A percentile compares a stretch with the other conserved stretches of the same genome.
phyloP scores from a whole-genome alignment of 805 yeast species.

The Yarrowia sp. region DNA sequence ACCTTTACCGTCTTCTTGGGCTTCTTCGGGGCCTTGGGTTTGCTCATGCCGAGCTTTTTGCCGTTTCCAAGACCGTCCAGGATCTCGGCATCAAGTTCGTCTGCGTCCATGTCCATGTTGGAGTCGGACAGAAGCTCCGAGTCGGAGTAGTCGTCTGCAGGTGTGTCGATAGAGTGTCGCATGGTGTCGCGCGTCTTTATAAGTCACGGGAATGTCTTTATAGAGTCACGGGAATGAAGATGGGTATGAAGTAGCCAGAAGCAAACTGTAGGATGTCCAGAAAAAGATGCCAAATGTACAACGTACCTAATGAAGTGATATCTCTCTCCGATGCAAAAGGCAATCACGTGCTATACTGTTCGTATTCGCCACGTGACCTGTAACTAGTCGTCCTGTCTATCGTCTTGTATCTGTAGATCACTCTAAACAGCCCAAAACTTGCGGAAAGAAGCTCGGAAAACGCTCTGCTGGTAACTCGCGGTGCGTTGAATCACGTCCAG shows the following conservation, averaged over 20 bases:
- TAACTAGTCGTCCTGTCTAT: not conserved
- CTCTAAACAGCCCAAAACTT: not conserved
- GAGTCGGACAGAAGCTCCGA: slow-evolving; percentile 12
- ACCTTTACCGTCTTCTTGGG: not conserved
- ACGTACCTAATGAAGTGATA: no score
- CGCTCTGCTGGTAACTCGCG: no score
- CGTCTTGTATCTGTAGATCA: not conserved
- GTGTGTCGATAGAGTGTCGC: slow-evolving; percentile 13
- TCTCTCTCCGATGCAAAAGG: not conserved
- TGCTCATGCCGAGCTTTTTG: slow-evolving; percentile 3
- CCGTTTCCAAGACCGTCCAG: not conserved
- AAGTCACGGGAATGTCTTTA: not conserved
- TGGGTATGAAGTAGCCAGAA: not conserved
- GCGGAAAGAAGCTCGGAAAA: not conserved
- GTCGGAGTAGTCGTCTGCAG: slow-evolving; percentile 10
- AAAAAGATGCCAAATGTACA: no score
- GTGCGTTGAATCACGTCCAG: not conserved
- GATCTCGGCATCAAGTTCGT: slow-evolving; percentile 14
- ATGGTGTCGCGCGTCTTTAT: not conserved
- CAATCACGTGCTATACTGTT: not conserved
- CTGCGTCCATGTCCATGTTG: slow-evolving; percentile 11
- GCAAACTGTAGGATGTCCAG: no score
- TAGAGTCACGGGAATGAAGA: not conserved
- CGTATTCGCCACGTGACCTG: not conserved
- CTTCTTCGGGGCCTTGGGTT: not conserved